Evolutionary conservation across 139 green algal genomes (phyloP), one percentile per base, ranked within the genome.

Genomic region (Chlorella ohadii): DNA sequence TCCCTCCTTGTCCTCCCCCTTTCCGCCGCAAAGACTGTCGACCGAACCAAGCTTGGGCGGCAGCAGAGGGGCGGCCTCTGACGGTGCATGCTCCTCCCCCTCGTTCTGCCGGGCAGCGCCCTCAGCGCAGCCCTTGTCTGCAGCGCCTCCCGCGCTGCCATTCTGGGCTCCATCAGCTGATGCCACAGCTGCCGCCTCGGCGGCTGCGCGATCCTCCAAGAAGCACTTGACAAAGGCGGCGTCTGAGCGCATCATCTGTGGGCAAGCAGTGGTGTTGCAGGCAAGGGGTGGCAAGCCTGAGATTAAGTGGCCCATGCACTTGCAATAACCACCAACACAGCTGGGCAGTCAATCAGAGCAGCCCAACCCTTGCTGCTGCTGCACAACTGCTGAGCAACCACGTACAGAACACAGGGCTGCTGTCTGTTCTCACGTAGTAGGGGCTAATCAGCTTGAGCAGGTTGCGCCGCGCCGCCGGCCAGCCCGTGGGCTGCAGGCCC

Each of bases 401-500:
- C 44, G 44, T 51, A 51, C 9, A n/a, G n/a, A n/a, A n/a, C n/a
- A n/a, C n/a, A n/a, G n/a, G n/a, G n/a, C n/a, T n/a, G n/a, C n/a
- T n/a, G n/a, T 51, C 44, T 16, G 6, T 6, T 51, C 65, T 75
- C 36, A 75, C 68, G 15, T 75, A 75, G 68, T 34, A 55, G 20
- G 68, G 68, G 68, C 68, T 75, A 7, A 38, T 33, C 36, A 75
- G 68, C 68, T 75, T 38, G 33, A 75, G 68, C 34, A 75, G 68
- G 20, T 38, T 56, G 34, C 13, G 16, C 34, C 68, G 34, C 15
- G 25, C 68, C 4, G 68, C 68, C 34, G 7, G 23, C 68, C 68
- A 76, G n/a, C 68, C 68, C 5, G 38, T 1, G 2, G 36, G 68
- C 38, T 76, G 23, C 25, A 76, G 34, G 23, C 68, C 68, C 68